Evolutionary conservation across 768 basidiomycete species (phyloP).

Genomic region (Auriscalpium orientale): DNA sequence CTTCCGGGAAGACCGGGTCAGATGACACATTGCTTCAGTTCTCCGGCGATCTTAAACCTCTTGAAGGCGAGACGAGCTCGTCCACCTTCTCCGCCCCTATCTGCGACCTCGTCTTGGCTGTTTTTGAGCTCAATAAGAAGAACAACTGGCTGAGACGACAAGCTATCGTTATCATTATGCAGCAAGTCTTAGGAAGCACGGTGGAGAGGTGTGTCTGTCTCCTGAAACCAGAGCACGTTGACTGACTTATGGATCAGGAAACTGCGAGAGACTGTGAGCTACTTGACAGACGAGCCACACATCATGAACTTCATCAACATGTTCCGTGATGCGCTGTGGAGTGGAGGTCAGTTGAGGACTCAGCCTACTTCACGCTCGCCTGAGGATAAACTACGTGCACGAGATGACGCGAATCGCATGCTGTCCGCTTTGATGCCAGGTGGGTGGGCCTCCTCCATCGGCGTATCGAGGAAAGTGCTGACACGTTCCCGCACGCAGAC

Average conservation of each 20-base stretch:
- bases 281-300: slow-evolving; percentile 59
- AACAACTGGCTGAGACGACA: slow-evolving; percentile 96
- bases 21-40: slow-evolving; percentile 68
- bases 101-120: slow-evolving; percentile 84
- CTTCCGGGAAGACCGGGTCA: slow-evolving; percentile 54
- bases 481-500: slow-evolving; percentile 39
- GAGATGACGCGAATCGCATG: slow-evolving; percentile 85
- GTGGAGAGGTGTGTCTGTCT: slow-evolving; percentile 67
- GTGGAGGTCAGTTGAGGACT: slow-evolving; percentile 67
- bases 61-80: slow-evolving; percentile 83
- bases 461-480: neutral
- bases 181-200: slow-evolving; percentile 92
- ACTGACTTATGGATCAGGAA: slow-evolving; percentile 44
- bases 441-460: slow-evolving; percentile 21
- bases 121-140: slow-evolving; percentile 93
- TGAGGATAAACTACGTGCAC: slow-evolving; percentile 73
- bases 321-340: slow-evolving; percentile 78
- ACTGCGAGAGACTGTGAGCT: slow-evolving; percentile 71
- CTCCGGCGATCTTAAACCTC: slow-evolving; percentile 68
- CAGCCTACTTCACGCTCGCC: slow-evolving; percentile 57
- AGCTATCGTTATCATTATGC: slow-evolving; percentile 92
- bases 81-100: slow-evolving; percentile 91
- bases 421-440: slow-evolving; percentile 89
- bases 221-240: neutral
- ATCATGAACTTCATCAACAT: slow-evolving; percentile 56